Evolutionary conservation across 2,329 filamentous ascomycete genomes (phyloP), one percentile per base, ranked within the genome.

Genomic region (Cladophialophora carrionii): DNA sequence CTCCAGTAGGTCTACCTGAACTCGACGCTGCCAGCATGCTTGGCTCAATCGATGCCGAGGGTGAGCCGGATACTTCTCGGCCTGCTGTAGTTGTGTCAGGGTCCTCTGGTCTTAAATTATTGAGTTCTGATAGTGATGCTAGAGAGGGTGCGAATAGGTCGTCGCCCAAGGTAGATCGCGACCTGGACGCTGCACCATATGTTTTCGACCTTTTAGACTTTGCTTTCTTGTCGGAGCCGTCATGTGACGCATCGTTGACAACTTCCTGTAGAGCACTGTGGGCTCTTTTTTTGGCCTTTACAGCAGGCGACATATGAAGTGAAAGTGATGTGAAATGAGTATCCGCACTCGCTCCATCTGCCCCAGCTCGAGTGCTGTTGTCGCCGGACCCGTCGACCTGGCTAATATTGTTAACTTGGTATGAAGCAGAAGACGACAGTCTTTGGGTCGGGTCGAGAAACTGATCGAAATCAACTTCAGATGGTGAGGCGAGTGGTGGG

Each of bases 401-500:
- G 32, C 31, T 41, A 31, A 60, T 17, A 7, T 26, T 37, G 17
- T 12, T 48, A 22, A 31, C 32, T 37, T 62, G 54, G 26, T 14
- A 37, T 34, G 64, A 59, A 2, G 63, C 63, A 26, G 59, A 57
- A 17, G 63, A 68, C 7, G 65, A 71, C 14, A 71, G 56, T 57
- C 62, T 59, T 26, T 70, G 69, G 7, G 63, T 71, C 22, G 67
- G 63, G 53, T 64, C 65, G n/a, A 70, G 64, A 32, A 64, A 71
- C 17, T 66, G 60, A 57, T 68, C 61, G 46, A 70, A 70, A 51
- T 70, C 68, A 37, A 68, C 61, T 37, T 24, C 29, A n/a, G 62
- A 65, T 20, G 46, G 49, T 32, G 59, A 66, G 55, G 54, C 56
- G 51, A 62, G 60, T 49, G 31, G 57, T 9, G 46, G 31, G 32